Conservation (phyloP, 352 stramenopile species). For the Globisporangium megalacanthum region DNA sequence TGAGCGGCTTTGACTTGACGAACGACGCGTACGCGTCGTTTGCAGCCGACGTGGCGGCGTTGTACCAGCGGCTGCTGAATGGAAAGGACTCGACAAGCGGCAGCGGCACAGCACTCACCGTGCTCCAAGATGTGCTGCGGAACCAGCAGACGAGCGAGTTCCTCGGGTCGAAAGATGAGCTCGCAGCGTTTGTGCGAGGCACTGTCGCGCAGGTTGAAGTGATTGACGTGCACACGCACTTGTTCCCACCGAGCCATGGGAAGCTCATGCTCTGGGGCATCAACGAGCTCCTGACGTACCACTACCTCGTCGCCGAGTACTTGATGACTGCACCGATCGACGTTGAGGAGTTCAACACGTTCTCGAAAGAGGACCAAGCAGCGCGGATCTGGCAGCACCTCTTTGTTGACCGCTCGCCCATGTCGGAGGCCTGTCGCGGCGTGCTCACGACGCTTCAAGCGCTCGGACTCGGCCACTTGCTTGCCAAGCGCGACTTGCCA, state of each 20-base stretch:
- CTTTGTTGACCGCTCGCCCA: constrained; percentile 82
- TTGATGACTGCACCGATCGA: constrained; percentile 83
- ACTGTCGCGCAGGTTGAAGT: constrained; percentile 27
- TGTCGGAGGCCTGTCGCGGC: constrained; percentile 89
- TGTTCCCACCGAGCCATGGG: constrained; percentile 89
- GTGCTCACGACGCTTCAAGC: constrained; percentile 85
- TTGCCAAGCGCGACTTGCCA: constrained; percentile 68
- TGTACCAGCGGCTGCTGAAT: constrained; percentile 49
- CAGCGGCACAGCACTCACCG: constrained; percentile 21
- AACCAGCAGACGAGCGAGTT: constrained; percentile 37
- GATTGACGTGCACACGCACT: constrained; percentile 87
- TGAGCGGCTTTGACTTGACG: constrained; percentile 38
- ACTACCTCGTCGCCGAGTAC: constrained; percentile 94
- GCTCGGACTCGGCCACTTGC: constrained; percentile 65
- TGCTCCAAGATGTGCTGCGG: constrained; percentile 14
- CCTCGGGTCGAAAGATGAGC: constrained; percentile 17
- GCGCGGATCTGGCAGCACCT: constrained; percentile 88
- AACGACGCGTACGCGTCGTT: constrained; percentile 39
- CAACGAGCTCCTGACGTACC: constrained; percentile 93
- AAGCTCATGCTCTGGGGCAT: constrained; percentile 91
- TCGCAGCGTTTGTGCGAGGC: constrained; percentile 34
- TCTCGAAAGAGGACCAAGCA: constrained; percentile 75
- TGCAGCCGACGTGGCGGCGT: constrained; percentile 36
- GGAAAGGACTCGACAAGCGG: constrained; percentile 21
- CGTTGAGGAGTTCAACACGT: constrained; percentile 78